Evolutionary conservation across 2,329 filamentous ascomycete genomes (phyloP), one percentile per base, ranked within the genome.

Genomic region (Fusarium caatingaense): DNA sequence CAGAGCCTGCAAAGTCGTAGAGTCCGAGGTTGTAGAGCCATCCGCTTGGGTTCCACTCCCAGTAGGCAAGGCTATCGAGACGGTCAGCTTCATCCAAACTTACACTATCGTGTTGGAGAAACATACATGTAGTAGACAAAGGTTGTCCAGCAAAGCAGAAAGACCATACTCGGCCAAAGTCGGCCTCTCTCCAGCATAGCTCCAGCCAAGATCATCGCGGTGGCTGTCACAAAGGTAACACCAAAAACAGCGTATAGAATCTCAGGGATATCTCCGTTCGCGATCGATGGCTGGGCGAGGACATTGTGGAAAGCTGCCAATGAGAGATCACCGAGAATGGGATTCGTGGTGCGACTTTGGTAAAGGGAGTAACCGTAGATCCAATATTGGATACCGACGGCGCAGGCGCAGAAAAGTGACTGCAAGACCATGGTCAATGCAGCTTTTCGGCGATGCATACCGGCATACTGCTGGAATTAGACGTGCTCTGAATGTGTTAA

Each of bases 21-120:
- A 85, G 83, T 2, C 86, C 85, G 4, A 91, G 83, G 23, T 89
- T 86, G 77, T 82, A 89, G 1, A 91, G 80, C 89, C 89, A 91
- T 13, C 89, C 89, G 55, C 85, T 86, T n/a, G 84, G 74, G 72
- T 91, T 91, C 89, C 89, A 91, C 6, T 88, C 89, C 88, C 88
- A 91, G 79, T 85, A 89, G 0, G 88, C 88, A 37, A 91, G 85
- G 5, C 73, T 75, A 3, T 12, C 12, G 1, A 3, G 0, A 0
- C 12, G 6, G 16, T 61, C 6, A 58, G 27, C 16, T 13, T 12
- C 9, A 15, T 5, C 25, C 13, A 9, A 5, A 0, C 7, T 11
- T n/a, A n/a, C 12, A 20, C 2, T 4, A 1, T 5, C 1, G 10
- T 15, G 8, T 9, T 8, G 4, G 12, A 6, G 1, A 3, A 0